Conservation (phyloP, 352 stramenopile species). For the Globisporangium iwayamae region DNA sequence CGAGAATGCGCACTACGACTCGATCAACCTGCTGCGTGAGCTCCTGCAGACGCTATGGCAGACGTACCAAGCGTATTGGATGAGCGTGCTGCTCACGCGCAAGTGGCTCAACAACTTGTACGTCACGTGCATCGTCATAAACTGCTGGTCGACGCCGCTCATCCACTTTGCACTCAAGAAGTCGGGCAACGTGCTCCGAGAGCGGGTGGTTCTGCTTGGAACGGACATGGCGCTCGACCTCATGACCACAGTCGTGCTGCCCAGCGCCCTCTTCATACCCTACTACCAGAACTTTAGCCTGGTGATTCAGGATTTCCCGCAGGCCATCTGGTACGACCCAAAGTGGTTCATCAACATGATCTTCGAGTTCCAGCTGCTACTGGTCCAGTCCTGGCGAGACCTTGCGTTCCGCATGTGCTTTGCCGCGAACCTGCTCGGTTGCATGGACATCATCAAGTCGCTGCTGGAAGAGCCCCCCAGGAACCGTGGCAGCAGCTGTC, state of each 20-base stretch:
- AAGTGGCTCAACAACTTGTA: slow-evolving; percentile 16
- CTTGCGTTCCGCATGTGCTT: slow-evolving; percentile 32
- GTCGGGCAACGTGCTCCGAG: background rate
- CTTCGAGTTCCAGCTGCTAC: slow-evolving; percentile 17
- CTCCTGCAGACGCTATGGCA: slow-evolving; percentile 22
- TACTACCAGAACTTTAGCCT: slow-evolving; percentile 17
- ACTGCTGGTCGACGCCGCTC: slow-evolving; percentile 24
- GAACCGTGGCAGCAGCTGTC: background rate
- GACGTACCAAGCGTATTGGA: slow-evolving; percentile 24
- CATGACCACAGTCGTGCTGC: slow-evolving; percentile 14
- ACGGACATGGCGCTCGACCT: slow-evolving; percentile 21
- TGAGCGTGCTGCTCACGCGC: slow-evolving; percentile 15
- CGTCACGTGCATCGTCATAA: slow-evolving; percentile 17
- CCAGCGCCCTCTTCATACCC: slow-evolving; percentile 7
- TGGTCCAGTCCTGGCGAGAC: slow-evolving; percentile 34
- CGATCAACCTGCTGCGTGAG: slow-evolving; percentile 20
- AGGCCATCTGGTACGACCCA: slow-evolving; percentile 20
- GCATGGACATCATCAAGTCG: slow-evolving; percentile 33
- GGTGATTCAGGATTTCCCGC: slow-evolving; percentile 5
- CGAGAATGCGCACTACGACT: slow-evolving; percentile 21
- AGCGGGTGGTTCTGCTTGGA: slow-evolving; percentile 13
- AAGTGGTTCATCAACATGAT: slow-evolving; percentile 27
- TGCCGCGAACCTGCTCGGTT: slow-evolving; percentile 27
- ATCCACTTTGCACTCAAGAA: slow-evolving; percentile 4
- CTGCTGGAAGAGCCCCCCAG: slow-evolving; percentile 13